Conservation (phyloP, 257 asterid species). For the Solanum pimpinellifolium region DNA sequence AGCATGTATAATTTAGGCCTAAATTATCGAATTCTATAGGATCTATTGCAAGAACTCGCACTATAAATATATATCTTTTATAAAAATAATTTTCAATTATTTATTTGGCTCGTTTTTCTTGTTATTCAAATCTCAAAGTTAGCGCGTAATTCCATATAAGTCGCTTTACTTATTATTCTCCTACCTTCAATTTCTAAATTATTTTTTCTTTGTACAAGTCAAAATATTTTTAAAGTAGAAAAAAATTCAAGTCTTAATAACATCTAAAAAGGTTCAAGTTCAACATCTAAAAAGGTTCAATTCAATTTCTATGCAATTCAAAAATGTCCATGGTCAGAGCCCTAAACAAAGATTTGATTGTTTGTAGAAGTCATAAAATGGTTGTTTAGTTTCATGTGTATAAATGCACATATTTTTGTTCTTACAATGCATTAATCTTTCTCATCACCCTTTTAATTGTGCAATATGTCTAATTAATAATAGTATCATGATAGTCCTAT, state of each 20-base stretch:
- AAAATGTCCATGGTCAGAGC: slow-evolving; percentile 10
- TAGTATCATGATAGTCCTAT: not conserved
- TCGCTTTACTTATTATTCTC: not conserved
- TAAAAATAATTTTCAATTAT: no score
- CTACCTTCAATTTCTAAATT: not conserved
- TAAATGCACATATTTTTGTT: not conserved
- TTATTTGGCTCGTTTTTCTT: not conserved
- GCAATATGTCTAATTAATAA: no score
- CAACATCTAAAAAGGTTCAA: not conserved
- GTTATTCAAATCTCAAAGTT: not conserved
- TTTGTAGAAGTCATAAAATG: not conserved
- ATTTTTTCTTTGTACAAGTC: not conserved
- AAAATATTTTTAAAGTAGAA: no score
- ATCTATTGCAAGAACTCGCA: not conserved
- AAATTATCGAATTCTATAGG: no score
- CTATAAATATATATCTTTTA: not conserved
- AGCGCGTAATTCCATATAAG: not conserved
- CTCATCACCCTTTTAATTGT: not conserved
- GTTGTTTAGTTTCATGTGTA: not conserved
- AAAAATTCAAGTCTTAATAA: not conserved
- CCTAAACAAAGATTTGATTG: not conserved
- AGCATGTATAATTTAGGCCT: not conserved
- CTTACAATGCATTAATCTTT: not conserved
- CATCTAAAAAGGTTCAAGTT: not conserved
- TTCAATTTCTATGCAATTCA: not conserved